phyloP scores from a whole-genome alignment of 2,329 filamentous ascomycete species.

The Bipolaris sorokiniana region DNA sequence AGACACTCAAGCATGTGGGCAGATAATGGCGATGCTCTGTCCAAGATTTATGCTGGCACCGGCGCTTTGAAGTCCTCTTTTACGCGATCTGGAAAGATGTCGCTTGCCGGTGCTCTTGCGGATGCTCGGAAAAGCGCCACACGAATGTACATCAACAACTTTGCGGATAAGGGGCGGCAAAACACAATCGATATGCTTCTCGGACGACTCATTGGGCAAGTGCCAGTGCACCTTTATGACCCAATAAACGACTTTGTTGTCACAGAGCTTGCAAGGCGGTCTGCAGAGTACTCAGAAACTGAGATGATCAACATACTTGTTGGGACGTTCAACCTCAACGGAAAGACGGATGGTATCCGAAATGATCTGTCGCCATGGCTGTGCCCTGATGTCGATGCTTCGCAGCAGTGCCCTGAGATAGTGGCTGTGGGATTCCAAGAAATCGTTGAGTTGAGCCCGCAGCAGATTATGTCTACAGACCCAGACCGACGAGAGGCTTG shows the following conservation, averaged over 20 bases:
- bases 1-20: slow-evolving; percentile 94
- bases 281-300: slow-evolving; percentile 74
- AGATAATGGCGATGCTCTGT: slow-evolving; percentile 93
- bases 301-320: slow-evolving; percentile 79
- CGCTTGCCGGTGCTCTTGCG: slow-evolving; percentile 88
- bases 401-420: slow-evolving; percentile 76
- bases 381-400: slow-evolving; percentile 67
- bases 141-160: slow-evolving; percentile 96
- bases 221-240: slow-evolving; percentile 85
- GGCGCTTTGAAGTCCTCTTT: slow-evolving; percentile 95
- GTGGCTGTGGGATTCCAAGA: slow-evolving; percentile 95
- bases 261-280: slow-evolving; percentile 71
- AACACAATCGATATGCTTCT: slow-evolving; percentile 94
- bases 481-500: slow-evolving; percentile 82
- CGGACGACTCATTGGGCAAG: slow-evolving; percentile 81
- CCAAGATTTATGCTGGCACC: slow-evolving; percentile 94
- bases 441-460: slow-evolving; percentile 95
- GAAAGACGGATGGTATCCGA: slow-evolving; percentile 76
- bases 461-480: slow-evolving; percentile 99
- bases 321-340: slow-evolving; percentile 95
- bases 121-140: slow-evolving; percentile 95
- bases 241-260: slow-evolving; percentile 92
- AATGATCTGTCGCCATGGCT: slow-evolving; percentile 88
- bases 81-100: slow-evolving; percentile 94
- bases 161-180: slow-evolving; percentile 89